Evolutionary conservation across 768 basidiomycete genomes (phyloP).

Genomic region (Russula sp.): DNA sequence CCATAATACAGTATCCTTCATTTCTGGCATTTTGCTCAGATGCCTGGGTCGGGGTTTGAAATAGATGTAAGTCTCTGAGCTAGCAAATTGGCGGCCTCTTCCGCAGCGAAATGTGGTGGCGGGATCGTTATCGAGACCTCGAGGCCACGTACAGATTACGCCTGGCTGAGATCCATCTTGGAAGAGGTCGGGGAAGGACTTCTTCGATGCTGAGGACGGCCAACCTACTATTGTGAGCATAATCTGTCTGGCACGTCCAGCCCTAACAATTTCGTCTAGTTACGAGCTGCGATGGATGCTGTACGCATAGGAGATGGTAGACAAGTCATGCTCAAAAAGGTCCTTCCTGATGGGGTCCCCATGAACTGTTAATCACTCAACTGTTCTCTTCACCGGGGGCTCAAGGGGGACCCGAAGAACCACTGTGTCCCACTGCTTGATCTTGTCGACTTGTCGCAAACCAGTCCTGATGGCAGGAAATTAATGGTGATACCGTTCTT

Average conservation of each 20-base stretch:
- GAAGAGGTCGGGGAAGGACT: constrained; percentile 7
- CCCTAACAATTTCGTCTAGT: neutral
- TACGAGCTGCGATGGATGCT: constrained; percentile 26
- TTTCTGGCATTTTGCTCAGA: too few relatives aligned
- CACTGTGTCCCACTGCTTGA: constrained; percentile 30
- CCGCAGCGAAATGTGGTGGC: constrained; percentile 22
- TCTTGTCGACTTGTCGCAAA: constrained; percentile 7
- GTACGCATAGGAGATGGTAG: constrained; percentile 25
- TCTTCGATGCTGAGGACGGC: constrained; percentile 16
- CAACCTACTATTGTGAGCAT: constrained; percentile 15
- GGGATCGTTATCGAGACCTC: constrained; percentile 18
- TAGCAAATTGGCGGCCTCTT: constrained; percentile 14
- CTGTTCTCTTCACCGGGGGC: constrained; percentile 16
- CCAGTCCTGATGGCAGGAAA: constrained; percentile 1
- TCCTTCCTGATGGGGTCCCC: constrained; percentile 19
- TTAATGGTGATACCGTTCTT: constrained; percentile 30
- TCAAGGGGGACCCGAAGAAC: constrained; percentile 21
- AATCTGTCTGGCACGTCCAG: too few relatives aligned
- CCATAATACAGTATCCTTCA: too few relatives aligned
- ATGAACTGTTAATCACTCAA: constrained; percentile 15
- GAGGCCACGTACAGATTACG: constrained; percentile 19
- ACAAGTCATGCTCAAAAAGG: constrained; percentile 30
- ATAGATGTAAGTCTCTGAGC: neutral
- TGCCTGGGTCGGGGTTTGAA: neutral
- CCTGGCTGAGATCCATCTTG: constrained; percentile 20